Evolutionary conservation across 2,329 filamentous ascomycete species (phyloP).

Genomic region (Amauroascus niger): DNA sequence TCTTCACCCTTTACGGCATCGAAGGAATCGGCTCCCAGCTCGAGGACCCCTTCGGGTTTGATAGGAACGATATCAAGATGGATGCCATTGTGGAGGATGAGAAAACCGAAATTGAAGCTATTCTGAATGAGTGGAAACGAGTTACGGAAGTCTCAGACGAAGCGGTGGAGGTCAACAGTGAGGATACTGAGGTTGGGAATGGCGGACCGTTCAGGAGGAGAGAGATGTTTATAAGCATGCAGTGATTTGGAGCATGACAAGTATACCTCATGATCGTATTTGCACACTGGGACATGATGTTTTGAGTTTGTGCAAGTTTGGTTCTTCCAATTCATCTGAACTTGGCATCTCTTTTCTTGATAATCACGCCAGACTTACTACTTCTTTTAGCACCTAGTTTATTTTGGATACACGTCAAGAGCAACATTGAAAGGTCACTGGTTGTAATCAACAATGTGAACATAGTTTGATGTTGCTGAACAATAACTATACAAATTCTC

Average conservation of each 20-base stretch:
- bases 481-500: no score
- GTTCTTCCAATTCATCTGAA: neutral
- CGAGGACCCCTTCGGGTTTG: slow-evolving; percentile 58
- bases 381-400: no score
- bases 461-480: no score
- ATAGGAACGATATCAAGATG: slow-evolving; percentile 59
- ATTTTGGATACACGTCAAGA: no score
- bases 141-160: slow-evolving; percentile 19
- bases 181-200: slow-evolving; percentile 9
- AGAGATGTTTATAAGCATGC: slow-evolving; percentile 23
- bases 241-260: neutral
- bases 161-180: slow-evolving; percentile 11
- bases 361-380: no score
- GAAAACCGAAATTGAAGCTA: slow-evolving; percentile 47
- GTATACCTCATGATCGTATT: no score
- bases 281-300: no score
- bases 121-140: slow-evolving; percentile 50
- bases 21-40: slow-evolving; percentile 55
- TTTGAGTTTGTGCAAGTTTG: neutral
- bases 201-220: slow-evolving; percentile 19
- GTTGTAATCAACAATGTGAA: no score
- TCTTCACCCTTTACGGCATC: slow-evolving; percentile 56
- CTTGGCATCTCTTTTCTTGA: no score
- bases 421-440: no score
- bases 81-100: slow-evolving; percentile 55